These are phyloP conservation scores for Oryza punctata DNA, from an alignment of 176 grass and related monocot genomes.

Conservation along the genomic window DNA sequence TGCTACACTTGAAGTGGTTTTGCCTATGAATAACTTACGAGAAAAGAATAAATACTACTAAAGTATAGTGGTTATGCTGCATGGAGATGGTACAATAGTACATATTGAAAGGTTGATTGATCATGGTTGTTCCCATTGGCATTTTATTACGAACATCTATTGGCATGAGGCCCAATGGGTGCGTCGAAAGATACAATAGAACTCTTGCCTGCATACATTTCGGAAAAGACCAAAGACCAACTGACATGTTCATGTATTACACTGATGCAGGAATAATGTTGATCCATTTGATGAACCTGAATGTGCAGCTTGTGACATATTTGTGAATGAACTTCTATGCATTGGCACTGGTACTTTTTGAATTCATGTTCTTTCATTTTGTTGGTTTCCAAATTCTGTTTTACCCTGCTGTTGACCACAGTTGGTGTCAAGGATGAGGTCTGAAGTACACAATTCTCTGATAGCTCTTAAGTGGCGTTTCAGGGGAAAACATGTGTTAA, in stretches of 20 bases:
- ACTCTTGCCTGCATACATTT: neutral
- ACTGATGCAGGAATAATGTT: constrained; percentile 55
- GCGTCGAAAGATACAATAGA: no score
- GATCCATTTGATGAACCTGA: constrained; percentile 95
- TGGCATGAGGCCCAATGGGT: no score
- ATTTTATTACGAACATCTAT: no score
- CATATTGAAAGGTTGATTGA: neutral
- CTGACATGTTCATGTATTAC: constrained; percentile 27
- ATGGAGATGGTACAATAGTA: neutral
- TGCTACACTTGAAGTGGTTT: neutral
- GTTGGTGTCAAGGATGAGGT: constrained; percentile 7
- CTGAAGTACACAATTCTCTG: neutral
- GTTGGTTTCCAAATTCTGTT: neutral
- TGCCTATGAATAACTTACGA: constrained; percentile 2
- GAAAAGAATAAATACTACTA: neutral
- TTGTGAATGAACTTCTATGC: constrained; percentile 87
- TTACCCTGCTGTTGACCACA: neutral
- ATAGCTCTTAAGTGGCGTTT: neutral
- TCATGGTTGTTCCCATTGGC: no score
- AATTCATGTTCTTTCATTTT: constrained; percentile 27
- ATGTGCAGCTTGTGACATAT: constrained; percentile 86
- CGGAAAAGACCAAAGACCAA: neutral
- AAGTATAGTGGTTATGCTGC: neutral
- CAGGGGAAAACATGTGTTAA: neutral
- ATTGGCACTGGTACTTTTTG: constrained; percentile 70